Percentiles rank a stretch among this genome's conserved stretches.
These are phyloP conservation scores for Penicillium sp. DNA, from an alignment of 2,329 filamentous ascomycete species.

Conservation along the genomic window DNA sequence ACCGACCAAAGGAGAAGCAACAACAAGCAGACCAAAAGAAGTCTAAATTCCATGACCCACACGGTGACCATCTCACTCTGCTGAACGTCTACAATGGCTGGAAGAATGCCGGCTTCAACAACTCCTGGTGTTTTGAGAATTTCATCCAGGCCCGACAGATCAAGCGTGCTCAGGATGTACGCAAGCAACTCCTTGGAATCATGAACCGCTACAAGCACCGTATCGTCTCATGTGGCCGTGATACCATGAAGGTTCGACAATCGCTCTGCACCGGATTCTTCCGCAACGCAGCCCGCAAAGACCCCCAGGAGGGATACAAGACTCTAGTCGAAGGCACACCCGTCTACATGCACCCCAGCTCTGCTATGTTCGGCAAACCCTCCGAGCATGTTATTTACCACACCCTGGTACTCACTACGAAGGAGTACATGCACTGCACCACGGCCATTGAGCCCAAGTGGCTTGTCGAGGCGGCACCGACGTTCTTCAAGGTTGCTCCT, in stretches of 20 bases:
- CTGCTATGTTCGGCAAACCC: slow-evolving; percentile 90
- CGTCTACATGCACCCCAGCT: slow-evolving; percentile 90
- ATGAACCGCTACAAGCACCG: slow-evolving; percentile 88
- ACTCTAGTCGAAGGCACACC: slow-evolving; percentile 93
- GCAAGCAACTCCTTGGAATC: slow-evolving; percentile 88
- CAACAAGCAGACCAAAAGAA: slow-evolving; percentile 96
- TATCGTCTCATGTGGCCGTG: slow-evolving; percentile 79
- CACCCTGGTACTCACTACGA: slow-evolving; percentile 55
- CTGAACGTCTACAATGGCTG: slow-evolving; percentile 98
- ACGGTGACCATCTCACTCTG: slow-evolving; percentile 90
- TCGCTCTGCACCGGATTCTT: slow-evolving; percentile 94
- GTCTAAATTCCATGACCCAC: slow-evolving; percentile 92
- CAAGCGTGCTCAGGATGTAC: slow-evolving; percentile 85
- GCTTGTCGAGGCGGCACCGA: slow-evolving; percentile 95
- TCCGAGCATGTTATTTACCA: slow-evolving; percentile 97
- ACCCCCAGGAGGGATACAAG: slow-evolving; percentile 96
- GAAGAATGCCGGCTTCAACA: slow-evolving; percentile 80
- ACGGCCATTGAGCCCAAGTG: slow-evolving; percentile 91
- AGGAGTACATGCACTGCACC: slow-evolving; percentile 97
- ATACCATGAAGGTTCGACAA: slow-evolving; percentile 83
- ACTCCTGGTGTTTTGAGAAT: slow-evolving; percentile 95
- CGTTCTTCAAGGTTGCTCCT: slow-evolving; percentile 95
- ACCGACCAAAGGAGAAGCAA: slow-evolving; percentile 96
- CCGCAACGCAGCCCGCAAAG: slow-evolving; percentile 90
- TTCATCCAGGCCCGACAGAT: slow-evolving; percentile 93